Base-by-base conservation (phyloP, 1,284 basidiomycete species). In the Earliella scabrosa region DNA sequence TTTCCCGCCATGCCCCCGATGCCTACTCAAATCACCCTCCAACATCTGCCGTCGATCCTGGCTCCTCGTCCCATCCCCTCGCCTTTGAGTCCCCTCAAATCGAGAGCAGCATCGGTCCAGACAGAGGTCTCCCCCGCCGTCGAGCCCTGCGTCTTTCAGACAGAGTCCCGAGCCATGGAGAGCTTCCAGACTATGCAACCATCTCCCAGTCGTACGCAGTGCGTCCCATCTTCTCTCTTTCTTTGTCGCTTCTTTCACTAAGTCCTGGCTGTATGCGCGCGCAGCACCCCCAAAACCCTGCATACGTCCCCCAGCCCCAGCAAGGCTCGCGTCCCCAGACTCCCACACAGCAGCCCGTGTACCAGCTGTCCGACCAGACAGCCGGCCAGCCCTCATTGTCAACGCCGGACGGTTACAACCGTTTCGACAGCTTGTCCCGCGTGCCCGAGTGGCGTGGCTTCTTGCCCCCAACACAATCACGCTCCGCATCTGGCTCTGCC, bases 51-150 rank as follows among this genome's bases (percentile, higher is more conserved):
- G 68, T 71, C 53, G 65, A 74, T 3, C 61, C 73, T 43, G 65
- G 64, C 0, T 61, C 73, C 4, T 65, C 69, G 3, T 52, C 68
- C 10, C 70, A 69, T 49, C 50, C 56, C 21, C 62, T 74, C 60
- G 61, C 74, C 14, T 69, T 67, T 58, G 67, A 69, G 26, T 69
- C 62, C 50, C 60, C 71, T 34, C 82, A 82, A 70, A 71, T 83
- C 45, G 74, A 81, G 18, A 72, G 81, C 34, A 83, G 75, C 70
- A 78, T 83, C 59, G 86, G 85, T 0, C 85, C 86, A 38, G 73
- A 72, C 61, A 78, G 83, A 59, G 71, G 77, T 50, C 65, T 75
- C 38, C 77, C 79, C 40, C 79, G 82, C 50, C 74, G 81, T 43
- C 79, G 29, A 7, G 7, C 75, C 44, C 69, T 75, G 74, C 71